Conservation (phyloP, 345 rosid species). For the Dipteronia sinensis region DNA sequence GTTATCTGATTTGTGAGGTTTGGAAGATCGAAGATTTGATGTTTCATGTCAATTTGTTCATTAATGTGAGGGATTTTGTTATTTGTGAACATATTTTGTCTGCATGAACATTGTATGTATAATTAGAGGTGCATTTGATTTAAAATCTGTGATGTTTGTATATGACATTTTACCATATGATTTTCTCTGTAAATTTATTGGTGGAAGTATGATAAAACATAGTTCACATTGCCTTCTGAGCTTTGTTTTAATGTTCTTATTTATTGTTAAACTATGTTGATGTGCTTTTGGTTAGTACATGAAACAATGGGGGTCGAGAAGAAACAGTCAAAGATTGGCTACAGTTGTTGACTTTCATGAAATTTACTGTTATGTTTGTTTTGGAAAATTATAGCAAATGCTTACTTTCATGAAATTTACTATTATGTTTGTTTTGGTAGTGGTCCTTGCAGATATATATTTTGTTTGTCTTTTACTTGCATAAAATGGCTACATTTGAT, state of each 20-base stretch:
- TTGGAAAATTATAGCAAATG: no score
- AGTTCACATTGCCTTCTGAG: not conserved
- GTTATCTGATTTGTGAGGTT: slow-evolving; percentile 9
- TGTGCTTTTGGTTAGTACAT: no score
- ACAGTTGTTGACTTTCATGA: no score
- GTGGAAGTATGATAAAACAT: not conserved
- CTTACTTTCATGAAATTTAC: no score
- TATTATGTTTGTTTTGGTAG: no score
- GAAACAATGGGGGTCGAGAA: slow-evolving; percentile 66
- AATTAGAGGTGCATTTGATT: slow-evolving; percentile 12
- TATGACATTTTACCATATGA: not conserved
- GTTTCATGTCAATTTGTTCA: not conserved
- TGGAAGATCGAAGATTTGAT: slow-evolving; percentile 14
- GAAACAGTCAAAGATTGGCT: slow-evolving; percentile 63
- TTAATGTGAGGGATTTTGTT: not conserved
- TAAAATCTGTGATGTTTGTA: not conserved
- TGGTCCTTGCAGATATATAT: no score
- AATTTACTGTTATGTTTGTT: no score
- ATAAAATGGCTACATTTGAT: no score
- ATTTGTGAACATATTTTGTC: not conserved
- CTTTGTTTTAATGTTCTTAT: slow-evolving; percentile 5
- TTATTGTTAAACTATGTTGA: no score
- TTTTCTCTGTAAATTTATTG: not conserved
- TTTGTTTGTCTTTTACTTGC: no score
- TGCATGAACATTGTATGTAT: slow-evolving; percentile 31